phyloP scores from a whole-genome alignment of 2,329 filamentous ascomycete species.

The Coniochaeta sp. region DNA sequence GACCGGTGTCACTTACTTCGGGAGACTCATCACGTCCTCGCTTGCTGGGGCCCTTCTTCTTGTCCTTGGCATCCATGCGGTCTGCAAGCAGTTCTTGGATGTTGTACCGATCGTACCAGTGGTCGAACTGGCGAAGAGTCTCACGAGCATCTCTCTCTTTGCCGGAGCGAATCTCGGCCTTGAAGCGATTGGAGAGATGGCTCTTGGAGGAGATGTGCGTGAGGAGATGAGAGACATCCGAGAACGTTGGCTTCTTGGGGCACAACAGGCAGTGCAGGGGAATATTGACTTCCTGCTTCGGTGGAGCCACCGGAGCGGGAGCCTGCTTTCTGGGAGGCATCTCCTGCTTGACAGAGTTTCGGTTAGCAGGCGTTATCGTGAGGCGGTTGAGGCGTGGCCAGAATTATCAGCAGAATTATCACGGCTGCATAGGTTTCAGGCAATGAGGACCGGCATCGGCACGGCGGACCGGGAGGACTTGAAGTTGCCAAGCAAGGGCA shows the following conservation, averaged over 20 bases:
- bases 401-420: neutral
- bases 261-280: constrained; percentile 79
- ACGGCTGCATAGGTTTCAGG: no score
- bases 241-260: constrained; percentile 72
- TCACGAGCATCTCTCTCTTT: constrained; percentile 58
- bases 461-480: no score
- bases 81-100: constrained; percentile 71
- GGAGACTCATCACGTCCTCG: constrained; percentile 13
- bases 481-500: neutral
- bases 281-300: constrained; percentile 31
- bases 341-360: neutral
- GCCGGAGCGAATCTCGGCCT: constrained; percentile 65
- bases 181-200: constrained; percentile 81
- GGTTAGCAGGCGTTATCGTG: neutral
- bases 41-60: constrained; percentile 39
- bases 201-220: constrained; percentile 90
- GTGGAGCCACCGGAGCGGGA: neutral
- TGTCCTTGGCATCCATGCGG: constrained; percentile 69
- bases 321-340: constrained; percentile 1
- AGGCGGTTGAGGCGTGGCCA: neutral
- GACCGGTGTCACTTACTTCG: constrained; percentile 9
- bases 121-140: constrained; percentile 61
- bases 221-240: constrained; percentile 83
- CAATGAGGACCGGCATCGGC: no score
- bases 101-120: constrained; percentile 68